These are phyloP conservation scores for Apophysomyces ossiformis DNA, from an alignment of 371 early-diverging fungal species.

Conservation along the genomic window DNA sequence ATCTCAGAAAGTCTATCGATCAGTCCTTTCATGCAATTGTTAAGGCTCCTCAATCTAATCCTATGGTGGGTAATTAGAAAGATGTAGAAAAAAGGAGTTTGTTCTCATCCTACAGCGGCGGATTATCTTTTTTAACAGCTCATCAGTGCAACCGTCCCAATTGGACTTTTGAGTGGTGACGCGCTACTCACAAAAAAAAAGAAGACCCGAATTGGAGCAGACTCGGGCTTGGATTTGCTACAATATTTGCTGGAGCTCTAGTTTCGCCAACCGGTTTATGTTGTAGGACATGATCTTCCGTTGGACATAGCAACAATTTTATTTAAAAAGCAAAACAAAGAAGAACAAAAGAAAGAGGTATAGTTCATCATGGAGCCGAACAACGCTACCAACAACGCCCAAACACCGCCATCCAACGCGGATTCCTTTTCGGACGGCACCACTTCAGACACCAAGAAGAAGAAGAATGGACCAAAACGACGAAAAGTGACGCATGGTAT, in stretches of 20 bases:
- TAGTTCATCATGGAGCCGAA: not conserved
- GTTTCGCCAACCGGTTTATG: not conserved
- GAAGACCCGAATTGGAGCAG: not conserved
- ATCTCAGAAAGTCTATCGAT: too few species aligned
- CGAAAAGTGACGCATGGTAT: slow-evolving; percentile 5
- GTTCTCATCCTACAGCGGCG: too few species aligned
- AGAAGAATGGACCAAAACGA: slow-evolving; percentile 3
- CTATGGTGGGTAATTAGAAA: too few species aligned
- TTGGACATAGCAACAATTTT: not conserved
- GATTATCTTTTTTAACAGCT: too few species aligned
- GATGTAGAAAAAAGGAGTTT: too few species aligned
- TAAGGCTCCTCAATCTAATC: too few species aligned
- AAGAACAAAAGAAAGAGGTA: not conserved
- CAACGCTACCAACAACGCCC: not conserved
- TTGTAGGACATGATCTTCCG: not conserved
- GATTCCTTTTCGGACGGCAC: not conserved
- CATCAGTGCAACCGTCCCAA: too few species aligned
- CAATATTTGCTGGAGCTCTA: not conserved
- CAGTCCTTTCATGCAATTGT: too few species aligned
- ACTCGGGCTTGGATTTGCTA: not conserved
- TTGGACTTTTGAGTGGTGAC: not conserved
- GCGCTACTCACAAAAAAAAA: not conserved
- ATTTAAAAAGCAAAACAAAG: too few species aligned
- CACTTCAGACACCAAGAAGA: not conserved
- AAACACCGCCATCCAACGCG: slow-evolving; percentile 4